Evolutionary conservation across 2,329 filamentous ascomycete species (phyloP), one percentile per base, ranked within the genome.

Genomic region (Aspergillus udagawae): DNA sequence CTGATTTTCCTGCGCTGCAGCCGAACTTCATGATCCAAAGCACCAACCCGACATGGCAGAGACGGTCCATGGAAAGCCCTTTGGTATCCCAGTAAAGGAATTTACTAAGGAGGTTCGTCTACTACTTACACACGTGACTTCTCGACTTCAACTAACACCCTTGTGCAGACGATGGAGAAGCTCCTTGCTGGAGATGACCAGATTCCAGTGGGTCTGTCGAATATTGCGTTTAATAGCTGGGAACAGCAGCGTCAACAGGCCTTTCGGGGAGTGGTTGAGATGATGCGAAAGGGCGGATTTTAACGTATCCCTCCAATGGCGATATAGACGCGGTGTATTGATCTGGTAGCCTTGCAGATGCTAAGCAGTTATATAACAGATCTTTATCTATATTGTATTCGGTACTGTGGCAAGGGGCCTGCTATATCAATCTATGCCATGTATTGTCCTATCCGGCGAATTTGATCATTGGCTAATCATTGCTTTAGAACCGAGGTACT

Each of bases 1-100:
- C 29, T 14, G 4, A 32, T 32, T 32, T 29, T 17, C 4, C 32
- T 17, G 12, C 32, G 14, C 32, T 35, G 6, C 41, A 44, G 41
- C 81, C 0, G 82, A 84, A 65, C 67, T 84, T 27, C 82, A 83
- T 58, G 81, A 84, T 57, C 73, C 73, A 28, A 81, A 81, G 66
- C 78, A 83, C 57, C 81, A 83, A 68, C 81, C 80, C 0, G 79
- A 83, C 60, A 72, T 82, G 63, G 76, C 80, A 65, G 73, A 17
- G 7, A 7, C 5, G 4, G 14, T 35, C 14, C 14, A 79, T 54
- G 81, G 80, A 1, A 63, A 75, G 17, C 59, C 71, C n/a, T 75
- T 83, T 23, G 82, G 81, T 1, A 84, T 85, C 78, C 81, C 81
- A 3, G 61, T 84, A 51, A 69, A 76, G 20, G 75, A 83, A 29